Percentiles rank a stretch among this genome's conserved stretches.
Evolutionary conservation across 108 stramenopile species (phyloP).

Genomic region (Cyclotella sp.): DNA sequence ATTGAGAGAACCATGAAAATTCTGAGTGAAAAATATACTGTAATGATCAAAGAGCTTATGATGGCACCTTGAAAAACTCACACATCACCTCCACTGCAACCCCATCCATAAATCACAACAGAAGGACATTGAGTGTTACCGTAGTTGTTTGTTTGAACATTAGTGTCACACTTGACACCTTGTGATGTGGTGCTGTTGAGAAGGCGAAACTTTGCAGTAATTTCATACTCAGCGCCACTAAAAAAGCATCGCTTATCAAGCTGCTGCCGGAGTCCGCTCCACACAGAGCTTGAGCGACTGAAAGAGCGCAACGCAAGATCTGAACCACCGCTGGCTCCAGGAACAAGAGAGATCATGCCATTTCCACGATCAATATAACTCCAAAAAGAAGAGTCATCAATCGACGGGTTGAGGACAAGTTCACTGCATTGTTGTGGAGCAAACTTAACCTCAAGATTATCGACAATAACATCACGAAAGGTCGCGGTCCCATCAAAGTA

Average conservation of each 20-base stretch:
- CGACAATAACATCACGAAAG: slow-evolving; percentile 37
- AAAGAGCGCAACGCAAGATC: slow-evolving; percentile 47
- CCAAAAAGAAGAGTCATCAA: slow-evolving; percentile 35
- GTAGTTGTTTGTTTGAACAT: slow-evolving; percentile 21
- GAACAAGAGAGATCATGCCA: slow-evolving; percentile 21
- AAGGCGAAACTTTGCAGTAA: slow-evolving; percentile 49
- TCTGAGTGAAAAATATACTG: not conserved
- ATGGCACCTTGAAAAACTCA: slow-evolving; percentile 11
- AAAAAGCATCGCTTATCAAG: slow-evolving; percentile 50
- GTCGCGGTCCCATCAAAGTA: slow-evolving; percentile 42
- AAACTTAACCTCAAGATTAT: slow-evolving; percentile 36
- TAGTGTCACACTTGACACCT: slow-evolving; percentile 41
- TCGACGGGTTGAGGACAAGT: slow-evolving; percentile 42
- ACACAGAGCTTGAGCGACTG: slow-evolving; percentile 15
- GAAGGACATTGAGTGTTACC: slow-evolving; percentile 42
- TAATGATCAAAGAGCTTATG: too few species aligned
- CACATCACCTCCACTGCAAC: slow-evolving; percentile 25
- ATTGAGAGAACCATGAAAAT: too few species aligned
- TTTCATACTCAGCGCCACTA: slow-evolving; percentile 36
- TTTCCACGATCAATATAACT: slow-evolving; percentile 28
- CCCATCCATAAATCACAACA: slow-evolving; percentile 40
- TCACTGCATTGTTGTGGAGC: slow-evolving; percentile 31
- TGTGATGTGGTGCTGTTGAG: slow-evolving; percentile 30
- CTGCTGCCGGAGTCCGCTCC: slow-evolving; percentile 37
- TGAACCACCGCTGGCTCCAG: slow-evolving; percentile 21